Percentiles rank a stretch among this genome's conserved stretches.
Evolutionary conservation across 148 eudicot species (phyloP).

Genomic region (Gaultheria prostrata): DNA sequence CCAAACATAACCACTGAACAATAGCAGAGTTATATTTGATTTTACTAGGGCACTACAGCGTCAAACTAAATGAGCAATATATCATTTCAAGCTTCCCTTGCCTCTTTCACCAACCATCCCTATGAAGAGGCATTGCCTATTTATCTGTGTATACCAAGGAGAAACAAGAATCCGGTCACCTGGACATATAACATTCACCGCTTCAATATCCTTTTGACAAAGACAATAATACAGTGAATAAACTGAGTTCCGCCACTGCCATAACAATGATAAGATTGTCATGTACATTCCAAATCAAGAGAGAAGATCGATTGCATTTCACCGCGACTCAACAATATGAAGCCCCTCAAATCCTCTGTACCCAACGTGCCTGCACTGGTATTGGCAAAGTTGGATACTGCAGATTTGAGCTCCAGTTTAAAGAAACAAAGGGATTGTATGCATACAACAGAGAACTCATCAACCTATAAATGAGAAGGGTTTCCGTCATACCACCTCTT

Average conservation of each 20-base stretch:
- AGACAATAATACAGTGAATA: not conserved
- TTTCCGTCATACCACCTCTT: not conserved
- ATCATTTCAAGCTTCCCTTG: not conserved
- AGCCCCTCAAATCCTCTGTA: not conserved
- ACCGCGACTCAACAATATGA: not conserved
- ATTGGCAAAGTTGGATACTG: not conserved
- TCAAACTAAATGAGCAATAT: not conserved
- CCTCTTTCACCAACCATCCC: not conserved
- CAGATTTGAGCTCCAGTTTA: not conserved
- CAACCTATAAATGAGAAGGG: not conserved
- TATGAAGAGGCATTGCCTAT: not conserved
- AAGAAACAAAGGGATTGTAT: not conserved
- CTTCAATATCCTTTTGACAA: not conserved
- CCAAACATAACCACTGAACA: not conserved
- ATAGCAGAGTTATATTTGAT: not conserved
- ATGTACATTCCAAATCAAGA: too few species aligned
- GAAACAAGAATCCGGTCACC: not conserved
- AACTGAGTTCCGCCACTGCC: not conserved
- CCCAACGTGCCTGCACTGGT: not conserved
- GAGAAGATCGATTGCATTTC: not conserved
- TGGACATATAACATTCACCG: not conserved
- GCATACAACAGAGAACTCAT: not conserved
- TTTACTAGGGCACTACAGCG: not conserved
- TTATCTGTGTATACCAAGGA: not conserved
- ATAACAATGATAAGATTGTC: too few species aligned